phyloP scores from a whole-genome alignment of 2,329 filamentous ascomycete species.

The Epichloe hybrida region DNA sequence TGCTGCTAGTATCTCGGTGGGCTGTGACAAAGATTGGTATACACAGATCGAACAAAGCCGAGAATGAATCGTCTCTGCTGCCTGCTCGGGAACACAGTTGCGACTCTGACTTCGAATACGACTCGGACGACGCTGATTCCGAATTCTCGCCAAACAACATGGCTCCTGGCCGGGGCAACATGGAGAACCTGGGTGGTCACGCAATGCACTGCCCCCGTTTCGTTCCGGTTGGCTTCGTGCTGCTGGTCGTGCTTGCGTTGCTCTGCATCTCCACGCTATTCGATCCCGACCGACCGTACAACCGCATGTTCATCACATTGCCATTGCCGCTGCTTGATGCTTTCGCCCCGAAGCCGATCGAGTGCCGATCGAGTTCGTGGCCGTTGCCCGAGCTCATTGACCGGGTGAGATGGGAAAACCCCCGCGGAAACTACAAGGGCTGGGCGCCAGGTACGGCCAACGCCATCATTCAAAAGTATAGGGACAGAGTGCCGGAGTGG shows the following conservation, averaged over 20 bases:
- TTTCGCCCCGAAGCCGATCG: constrained; percentile 14
- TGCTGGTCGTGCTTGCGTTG: constrained; percentile 10
- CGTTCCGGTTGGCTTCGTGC: constrained; percentile 8
- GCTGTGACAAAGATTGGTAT: background rate
- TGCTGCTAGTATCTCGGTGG: constrained; percentile 2
- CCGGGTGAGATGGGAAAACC: constrained; percentile 14
- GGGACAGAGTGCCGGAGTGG: constrained; percentile 16
- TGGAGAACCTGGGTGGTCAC: constrained; percentile 5
- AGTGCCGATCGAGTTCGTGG: constrained; percentile 16
- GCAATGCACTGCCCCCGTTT: constrained; percentile 7
- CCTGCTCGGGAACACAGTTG: constrained; percentile 2
- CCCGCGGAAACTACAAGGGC: constrained; percentile 17
- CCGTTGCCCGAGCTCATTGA: constrained; percentile 18
- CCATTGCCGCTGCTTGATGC: constrained; percentile 17
- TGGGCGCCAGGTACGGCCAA: constrained; percentile 18
- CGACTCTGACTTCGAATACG: constrained; percentile 3
- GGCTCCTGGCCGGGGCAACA: background rate
- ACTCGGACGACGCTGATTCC: constrained; percentile 4
- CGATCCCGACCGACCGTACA: constrained; percentile 18
- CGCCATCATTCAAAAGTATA: constrained; percentile 13
- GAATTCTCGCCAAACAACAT: background rate
- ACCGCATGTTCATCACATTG: constrained; percentile 19
- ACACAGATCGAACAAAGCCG: background rate
- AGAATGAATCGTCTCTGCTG: constrained; percentile 2
- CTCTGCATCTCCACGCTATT: constrained; percentile 11